Base-by-base conservation (phyloP, 2,329 filamentous ascomycete genomes). In the Monilinia aucupariae region DNA sequence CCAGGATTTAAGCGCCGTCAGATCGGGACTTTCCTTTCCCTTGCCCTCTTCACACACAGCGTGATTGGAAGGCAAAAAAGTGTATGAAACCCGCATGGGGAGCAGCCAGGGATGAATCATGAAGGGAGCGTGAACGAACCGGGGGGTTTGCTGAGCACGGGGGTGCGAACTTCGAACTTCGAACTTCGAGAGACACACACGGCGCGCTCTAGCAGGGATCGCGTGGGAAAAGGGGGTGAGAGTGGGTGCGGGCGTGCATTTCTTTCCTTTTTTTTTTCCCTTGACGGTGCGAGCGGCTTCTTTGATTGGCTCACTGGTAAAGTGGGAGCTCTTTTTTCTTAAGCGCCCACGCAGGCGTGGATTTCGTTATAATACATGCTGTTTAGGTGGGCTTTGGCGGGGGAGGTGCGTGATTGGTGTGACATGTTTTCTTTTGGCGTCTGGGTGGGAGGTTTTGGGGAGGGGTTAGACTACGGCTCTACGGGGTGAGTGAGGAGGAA, bases 1-100 rank as follows among this genome's bases (percentile, higher is more conserved):
- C 37, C 13, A 39, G 60, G 32, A n/a, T 45, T 30, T 62, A 62
- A 62, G 60, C 60, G 60, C 60, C 60, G 59, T 30, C 30, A 25
- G 41, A 55, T 61, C 59, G 51, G 51, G 48, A 47, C 25, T 20
- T 20, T 39, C 39, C 8, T 39, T 39, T 30, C 27, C 27, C 27
- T 30, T 30, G 3, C 27, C 27, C 27, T 6, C 6, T 30, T 30
- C 27, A 3, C 27, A 30, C 27, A 6, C 6, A n/a, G n/a, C n/a
- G n/a, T 30, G 6, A 30, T 30, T 3, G 27, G 27, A 30, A n/a
- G n/a, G n/a, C 27, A 6, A 30, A 30, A 6, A 30, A 30, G 27
- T 3, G 27, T 3, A 6, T 30, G 27, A 30, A 30, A 30, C 3
- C 27, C 27, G 27, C 27, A 30, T 30, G 27, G 6, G 27, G 27